phyloP scores from a whole-genome alignment of 2,329 filamentous ascomycete species.

The Triangularia verruculosa region DNA sequence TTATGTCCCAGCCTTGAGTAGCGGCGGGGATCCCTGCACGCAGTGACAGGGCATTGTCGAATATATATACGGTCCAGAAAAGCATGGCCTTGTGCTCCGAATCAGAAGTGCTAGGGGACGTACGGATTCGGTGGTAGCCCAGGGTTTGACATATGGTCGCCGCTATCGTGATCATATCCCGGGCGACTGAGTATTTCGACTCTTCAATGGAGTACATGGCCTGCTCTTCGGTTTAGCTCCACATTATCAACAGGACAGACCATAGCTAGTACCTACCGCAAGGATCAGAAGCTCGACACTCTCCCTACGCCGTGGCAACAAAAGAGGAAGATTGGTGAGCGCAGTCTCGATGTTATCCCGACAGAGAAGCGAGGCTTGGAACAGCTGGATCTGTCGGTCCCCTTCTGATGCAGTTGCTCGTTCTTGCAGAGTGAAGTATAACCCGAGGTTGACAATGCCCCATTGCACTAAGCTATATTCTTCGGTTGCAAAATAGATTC shows the following conservation, averaged over 20 bases:
- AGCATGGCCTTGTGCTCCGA: slow-evolving; percentile 40
- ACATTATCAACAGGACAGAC: neutral
- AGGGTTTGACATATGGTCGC: slow-evolving; percentile 60
- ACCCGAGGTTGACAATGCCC: slow-evolving; percentile 47
- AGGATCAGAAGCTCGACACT: slow-evolving; percentile 59
- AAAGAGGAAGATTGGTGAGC: slow-evolving; percentile 51
- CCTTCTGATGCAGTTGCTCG: slow-evolving; percentile 40
- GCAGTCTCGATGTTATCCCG: slow-evolving; percentile 50
- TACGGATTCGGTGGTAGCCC: slow-evolving; percentile 54
- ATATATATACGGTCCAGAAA: slow-evolving; percentile 52
- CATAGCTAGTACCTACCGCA: slow-evolving; percentile 42
- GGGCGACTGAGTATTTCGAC: slow-evolving; percentile 61
- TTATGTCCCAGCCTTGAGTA: slow-evolving; percentile 57
- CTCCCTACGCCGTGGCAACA: slow-evolving; percentile 52
- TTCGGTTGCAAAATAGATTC: slow-evolving; percentile 51
- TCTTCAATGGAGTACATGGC: slow-evolving; percentile 60
- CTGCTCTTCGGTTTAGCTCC: slow-evolving; percentile 34
- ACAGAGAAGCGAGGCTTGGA: slow-evolving; percentile 41
- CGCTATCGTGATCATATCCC: slow-evolving; percentile 59
- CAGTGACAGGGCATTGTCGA: slow-evolving; percentile 58
- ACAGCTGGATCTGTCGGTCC: slow-evolving; percentile 23
- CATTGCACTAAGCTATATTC: slow-evolving; percentile 50
- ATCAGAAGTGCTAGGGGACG: neutral
- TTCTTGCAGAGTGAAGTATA: slow-evolving; percentile 51
- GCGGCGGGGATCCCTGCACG: slow-evolving; percentile 56